phyloP scores from a whole-genome alignment of 139 green algal species.

The Picochlorum sp. region DNA sequence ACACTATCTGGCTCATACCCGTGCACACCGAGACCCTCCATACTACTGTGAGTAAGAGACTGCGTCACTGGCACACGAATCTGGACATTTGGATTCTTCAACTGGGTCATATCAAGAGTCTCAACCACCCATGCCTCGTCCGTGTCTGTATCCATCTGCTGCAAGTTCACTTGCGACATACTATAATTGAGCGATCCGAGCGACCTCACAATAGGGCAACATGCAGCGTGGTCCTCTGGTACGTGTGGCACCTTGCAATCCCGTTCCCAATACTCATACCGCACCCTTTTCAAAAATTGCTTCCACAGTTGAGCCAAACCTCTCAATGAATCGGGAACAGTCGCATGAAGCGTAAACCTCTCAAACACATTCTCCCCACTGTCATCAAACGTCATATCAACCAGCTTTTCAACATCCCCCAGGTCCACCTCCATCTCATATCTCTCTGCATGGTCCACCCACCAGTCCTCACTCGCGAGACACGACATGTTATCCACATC shows the following conservation, averaged over 20 bases:
- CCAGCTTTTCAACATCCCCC: not conserved
- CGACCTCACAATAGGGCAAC: no score
- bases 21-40: not conserved
- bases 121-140: no score
- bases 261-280: slow-evolving; percentile 56
- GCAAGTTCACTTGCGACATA: slow-evolving; percentile 79
- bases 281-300: slow-evolving; percentile 41
- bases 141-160: slow-evolving; percentile 41
- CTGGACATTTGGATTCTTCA: no score
- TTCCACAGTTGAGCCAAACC: slow-evolving; percentile 63
- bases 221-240: slow-evolving; percentile 36
- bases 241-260: slow-evolving; percentile 47
- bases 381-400: not conserved
- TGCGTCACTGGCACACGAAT: not conserved
- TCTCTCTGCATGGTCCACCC: slow-evolving; percentile 26
- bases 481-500: not conserved
- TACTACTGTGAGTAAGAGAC: not conserved
- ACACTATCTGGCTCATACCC: not conserved
- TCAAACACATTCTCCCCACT: not conserved
- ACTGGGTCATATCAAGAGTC: no score
- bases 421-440: slow-evolving; percentile 13
- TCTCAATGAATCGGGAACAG: slow-evolving; percentile 57
- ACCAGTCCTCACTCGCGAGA: not conserved
- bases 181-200: no score
- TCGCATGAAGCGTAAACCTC: slow-evolving; percentile 53